A percentile compares a stretch with the other conserved stretches of the same genome.
Conservation (phyloP, 768 basidiomycete genomes). For the Tylopilus sp. region DNA sequence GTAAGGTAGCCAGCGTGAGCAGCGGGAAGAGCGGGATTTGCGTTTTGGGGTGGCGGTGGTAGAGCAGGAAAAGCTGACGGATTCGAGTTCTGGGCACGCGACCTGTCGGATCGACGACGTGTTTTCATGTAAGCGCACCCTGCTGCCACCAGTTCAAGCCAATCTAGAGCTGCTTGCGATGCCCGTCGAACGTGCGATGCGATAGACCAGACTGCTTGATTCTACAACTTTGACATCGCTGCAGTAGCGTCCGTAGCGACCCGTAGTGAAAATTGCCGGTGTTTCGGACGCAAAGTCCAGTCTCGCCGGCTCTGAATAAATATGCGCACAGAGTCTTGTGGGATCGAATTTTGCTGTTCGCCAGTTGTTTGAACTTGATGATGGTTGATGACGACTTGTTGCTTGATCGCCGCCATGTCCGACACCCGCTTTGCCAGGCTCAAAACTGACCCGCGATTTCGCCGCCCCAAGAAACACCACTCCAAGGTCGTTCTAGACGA, state of each 20-base stretch:
- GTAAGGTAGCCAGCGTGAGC: not conserved
- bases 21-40: not conserved
- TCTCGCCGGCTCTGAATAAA: too few relatives aligned
- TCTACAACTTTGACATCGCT: too few relatives aligned
- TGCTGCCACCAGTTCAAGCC: not conserved
- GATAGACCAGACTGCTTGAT: too few relatives aligned
- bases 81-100: not conserved
- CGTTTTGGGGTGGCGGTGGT: not conserved
- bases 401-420: not conserved
- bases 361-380: too few relatives aligned
- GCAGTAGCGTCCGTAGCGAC: too few relatives aligned
- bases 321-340: not conserved
- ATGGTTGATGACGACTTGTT: too few relatives aligned
- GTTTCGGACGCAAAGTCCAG: too few relatives aligned
- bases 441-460: constrained; percentile 67
- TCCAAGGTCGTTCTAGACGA: constrained; percentile 88
- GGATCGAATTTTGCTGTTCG: not conserved
- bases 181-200: not conserved
- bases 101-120: not conserved
- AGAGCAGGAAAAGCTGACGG: not conserved
- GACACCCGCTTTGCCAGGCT: not conserved
- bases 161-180: too few relatives aligned
- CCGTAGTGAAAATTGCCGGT: too few relatives aligned
- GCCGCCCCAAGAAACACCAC: constrained; percentile 73
- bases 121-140: too few relatives aligned